Base-by-base conservation (phyloP, 495 filamentous ascomycete genomes). In the Trypethelium eluteriae region DNA sequence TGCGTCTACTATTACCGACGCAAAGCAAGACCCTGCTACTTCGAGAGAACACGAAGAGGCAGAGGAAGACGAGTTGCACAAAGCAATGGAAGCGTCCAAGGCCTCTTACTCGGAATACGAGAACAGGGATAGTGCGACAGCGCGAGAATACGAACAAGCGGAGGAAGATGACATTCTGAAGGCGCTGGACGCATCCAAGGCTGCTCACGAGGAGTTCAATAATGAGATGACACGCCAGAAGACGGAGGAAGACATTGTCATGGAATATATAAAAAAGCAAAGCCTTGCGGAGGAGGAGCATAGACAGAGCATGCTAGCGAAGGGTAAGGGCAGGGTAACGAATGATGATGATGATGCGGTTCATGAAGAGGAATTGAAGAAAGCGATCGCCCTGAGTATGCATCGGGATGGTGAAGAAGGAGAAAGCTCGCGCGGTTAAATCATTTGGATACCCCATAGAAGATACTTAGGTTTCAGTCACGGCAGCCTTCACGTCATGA, bases 231-330 rank as follows among this genome's bases (percentile, higher is more conserved):
- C 70, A 36, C 79, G 77, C 66, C 72, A 78, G 62, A 81, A 73
- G 69, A 82, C 80, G 0, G 89, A 92, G 75, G 89, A 92, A 72
- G 84, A 89, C 38, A 83, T 89, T 67, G 82, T 93, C 36, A 71
- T 93, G 73, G 86, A 90, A 67, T 90, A 89, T 74, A 81, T 91
- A n/a, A 89, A 86, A 78, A 86, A 84, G 76, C 88, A 91, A 76
- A 91, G 89, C 76, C 70, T 91, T 32, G 81, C 82, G 0, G 89
- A 92, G 76, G 83, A 85, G 64, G 79, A 83, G 69, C 81, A 80
- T 72, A 73, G 77, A 46, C 72, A 69, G 68, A 71, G 39, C 62
- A 63, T 71, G 70, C 38, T 67, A 39, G 34, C 62, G 9, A 39
- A 39, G 25, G 64, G 41, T 10, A 66, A 66, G 56, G 64, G 64